phyloP scores from a whole-genome alignment of 2,329 filamentous ascomycete species.

The Epichloe gansuensis region DNA sequence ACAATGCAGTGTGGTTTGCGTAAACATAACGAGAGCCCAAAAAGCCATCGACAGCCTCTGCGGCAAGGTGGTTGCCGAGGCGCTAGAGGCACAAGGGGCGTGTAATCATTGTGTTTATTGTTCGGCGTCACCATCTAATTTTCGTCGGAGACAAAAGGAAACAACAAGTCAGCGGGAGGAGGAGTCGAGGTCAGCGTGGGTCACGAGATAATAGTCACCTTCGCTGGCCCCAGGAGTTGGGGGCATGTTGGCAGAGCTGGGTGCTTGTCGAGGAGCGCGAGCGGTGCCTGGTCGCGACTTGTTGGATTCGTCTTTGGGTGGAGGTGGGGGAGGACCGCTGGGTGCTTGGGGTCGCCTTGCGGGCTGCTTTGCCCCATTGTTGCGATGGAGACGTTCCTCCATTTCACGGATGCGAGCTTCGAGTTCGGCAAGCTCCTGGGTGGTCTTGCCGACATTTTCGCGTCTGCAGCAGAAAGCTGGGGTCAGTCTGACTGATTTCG shows the following conservation, averaged over 20 bases:
- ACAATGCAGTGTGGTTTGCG: not conserved
- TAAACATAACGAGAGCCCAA: not conserved
- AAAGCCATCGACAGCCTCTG: not conserved
- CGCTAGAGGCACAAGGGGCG: not conserved
- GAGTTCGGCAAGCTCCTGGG: slow-evolving; percentile 71
- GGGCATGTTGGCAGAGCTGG: slow-evolving; percentile 43
- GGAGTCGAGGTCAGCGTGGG: slow-evolving; percentile 14
- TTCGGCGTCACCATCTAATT: slow-evolving; percentile 26
- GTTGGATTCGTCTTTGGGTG: slow-evolving; percentile 21
- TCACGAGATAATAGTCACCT: slow-evolving; percentile 41
- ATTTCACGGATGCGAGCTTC: slow-evolving; percentile 75
- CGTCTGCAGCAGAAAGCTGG: slow-evolving; percentile 1
- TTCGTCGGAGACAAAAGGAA: not conserved
- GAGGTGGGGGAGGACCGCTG: slow-evolving; percentile 7
- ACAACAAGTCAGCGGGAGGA: slow-evolving; percentile 2
- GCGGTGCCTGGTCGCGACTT: slow-evolving; percentile 42
- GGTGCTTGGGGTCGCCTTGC: slow-evolving; percentile 7
- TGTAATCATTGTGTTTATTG: slow-evolving; percentile 10
- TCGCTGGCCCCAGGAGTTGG: slow-evolving; percentile 48
- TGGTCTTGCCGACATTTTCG: slow-evolving; percentile 54
- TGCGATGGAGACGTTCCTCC: slow-evolving; percentile 56
- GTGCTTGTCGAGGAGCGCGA: slow-evolving; percentile 36
- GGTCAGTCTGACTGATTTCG: not conserved
- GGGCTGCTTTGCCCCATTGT: slow-evolving; percentile 9
- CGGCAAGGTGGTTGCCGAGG: not conserved